These are phyloP conservation scores for Persicaria maculosa DNA, from an alignment of 148 eudicot species.

Conservation along the genomic window DNA sequence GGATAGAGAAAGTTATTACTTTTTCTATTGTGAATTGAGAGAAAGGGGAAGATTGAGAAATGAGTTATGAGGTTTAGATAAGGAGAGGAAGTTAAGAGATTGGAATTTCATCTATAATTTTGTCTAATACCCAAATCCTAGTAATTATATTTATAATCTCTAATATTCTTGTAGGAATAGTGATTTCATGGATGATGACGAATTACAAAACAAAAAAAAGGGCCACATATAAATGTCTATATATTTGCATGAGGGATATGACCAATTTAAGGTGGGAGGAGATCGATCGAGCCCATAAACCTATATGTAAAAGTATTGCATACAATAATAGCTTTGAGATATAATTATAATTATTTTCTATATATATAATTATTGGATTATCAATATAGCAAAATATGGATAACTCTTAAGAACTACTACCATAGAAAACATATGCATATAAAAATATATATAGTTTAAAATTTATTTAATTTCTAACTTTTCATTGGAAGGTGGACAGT, in stretches of 20 bases:
- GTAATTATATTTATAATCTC: background rate
- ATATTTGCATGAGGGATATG: background rate
- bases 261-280: background rate
- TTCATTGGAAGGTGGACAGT: constrained; percentile 7
- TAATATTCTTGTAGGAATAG: background rate
- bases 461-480: background rate
- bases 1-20: too few relatives aligned
- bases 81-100: too few relatives aligned
- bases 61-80: too few relatives aligned
- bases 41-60: too few relatives aligned
- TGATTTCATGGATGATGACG: background rate
- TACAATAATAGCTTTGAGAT: background rate
- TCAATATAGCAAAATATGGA: background rate
- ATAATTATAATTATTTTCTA: background rate
- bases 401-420: background rate
- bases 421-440: background rate
- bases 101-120: too few relatives aligned
- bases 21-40: too few relatives aligned
- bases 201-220: background rate
- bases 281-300: background rate
- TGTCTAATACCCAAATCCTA: too few relatives aligned
- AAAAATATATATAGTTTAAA: background rate
- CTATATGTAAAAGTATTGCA: background rate
- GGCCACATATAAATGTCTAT: background rate
- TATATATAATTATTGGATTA: constrained; percentile 3